phyloP scores from a whole-genome alignment of 768 basidiomycete genomes.

The Neoboletus subvelutipes region DNA sequence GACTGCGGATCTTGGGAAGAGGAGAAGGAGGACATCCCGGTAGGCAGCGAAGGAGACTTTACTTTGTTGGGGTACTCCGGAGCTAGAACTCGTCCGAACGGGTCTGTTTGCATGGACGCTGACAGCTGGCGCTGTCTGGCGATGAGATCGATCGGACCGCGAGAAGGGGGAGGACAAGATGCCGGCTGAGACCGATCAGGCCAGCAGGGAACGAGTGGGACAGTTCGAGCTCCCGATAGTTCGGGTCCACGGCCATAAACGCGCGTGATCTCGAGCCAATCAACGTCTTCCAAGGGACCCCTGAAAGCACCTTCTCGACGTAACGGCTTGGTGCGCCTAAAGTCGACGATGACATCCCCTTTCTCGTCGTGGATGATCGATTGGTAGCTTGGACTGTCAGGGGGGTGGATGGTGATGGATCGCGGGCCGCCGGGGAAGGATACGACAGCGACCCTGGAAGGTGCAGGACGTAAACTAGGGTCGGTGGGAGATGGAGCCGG shows the following conservation, averaged over 20 bases:
- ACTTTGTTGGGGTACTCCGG: neutral
- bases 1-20: neutral
- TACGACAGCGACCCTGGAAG: constrained; percentile 6
- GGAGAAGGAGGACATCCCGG: constrained; percentile 2
- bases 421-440: constrained; percentile 24
- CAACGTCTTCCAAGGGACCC: constrained; percentile 5
- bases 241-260: constrained; percentile 20
- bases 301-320: constrained; percentile 24
- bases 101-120: constrained; percentile 3
- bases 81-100: constrained; percentile 9
- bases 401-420: constrained; percentile 25
- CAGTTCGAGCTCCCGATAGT: neutral
- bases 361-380: constrained; percentile 18
- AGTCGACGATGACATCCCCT: constrained; percentile 14
- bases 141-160: constrained; percentile 6
- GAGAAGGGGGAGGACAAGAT: neutral
- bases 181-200: constrained; percentile 7
- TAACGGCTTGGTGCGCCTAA: constrained; percentile 12
- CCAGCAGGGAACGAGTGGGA: constrained; percentile 10
- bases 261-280: constrained; percentile 3
- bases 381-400: constrained; percentile 9
- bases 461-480: neutral
- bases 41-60: neutral
- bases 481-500: neutral
- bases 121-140: constrained; percentile 10